Percentiles rank a stretch among this genome's conserved stretches.
These are phyloP conservation scores for Yarrowia sp. DNA, from an alignment of 805 yeast species.

Conservation along the genomic window DNA sequence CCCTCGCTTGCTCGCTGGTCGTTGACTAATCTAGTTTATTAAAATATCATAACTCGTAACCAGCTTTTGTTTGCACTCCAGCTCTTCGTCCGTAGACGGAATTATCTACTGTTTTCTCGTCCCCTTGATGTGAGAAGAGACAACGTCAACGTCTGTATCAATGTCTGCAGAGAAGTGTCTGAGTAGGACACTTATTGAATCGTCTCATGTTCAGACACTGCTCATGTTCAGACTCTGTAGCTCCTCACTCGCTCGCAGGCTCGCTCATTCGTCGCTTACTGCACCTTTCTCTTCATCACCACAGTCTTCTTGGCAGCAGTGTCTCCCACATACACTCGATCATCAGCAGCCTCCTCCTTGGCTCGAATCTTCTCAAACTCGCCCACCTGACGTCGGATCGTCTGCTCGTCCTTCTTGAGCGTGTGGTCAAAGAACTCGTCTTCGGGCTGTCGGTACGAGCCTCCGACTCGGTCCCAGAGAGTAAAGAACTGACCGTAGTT, in stretches of 20 bases:
- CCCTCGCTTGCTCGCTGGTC: neutral
- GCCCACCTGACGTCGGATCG: conserved; percentile 67
- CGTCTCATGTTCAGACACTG: too few species aligned
- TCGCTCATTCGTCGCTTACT: neutral
- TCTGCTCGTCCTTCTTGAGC: conserved; percentile 52
- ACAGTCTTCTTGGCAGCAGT: conserved; percentile 5
- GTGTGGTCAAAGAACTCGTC: conserved; percentile 70
- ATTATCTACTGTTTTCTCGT: conserved; percentile 10
- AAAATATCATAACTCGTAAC: conserved; percentile 10
- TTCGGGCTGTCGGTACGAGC: conserved; percentile 90
- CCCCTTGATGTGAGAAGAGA: too few species aligned
- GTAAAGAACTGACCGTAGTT: conserved; percentile 98
- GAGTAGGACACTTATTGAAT: too few species aligned
- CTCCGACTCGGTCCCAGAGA: conserved; percentile 95
- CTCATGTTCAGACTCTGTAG: too few species aligned
- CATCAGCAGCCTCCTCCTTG: conserved; percentile 73
- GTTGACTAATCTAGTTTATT: neutral
- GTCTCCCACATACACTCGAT: conserved; percentile 57
- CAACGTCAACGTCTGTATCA: too few species aligned
- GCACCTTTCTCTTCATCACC: neutral
- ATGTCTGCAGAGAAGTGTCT: too few species aligned
- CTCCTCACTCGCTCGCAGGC: too few species aligned
- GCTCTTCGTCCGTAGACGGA: conserved; percentile 1
- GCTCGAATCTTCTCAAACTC: conserved; percentile 77
- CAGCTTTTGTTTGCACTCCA: neutral